Conservation (phyloP, 305 asterid species). For the Euphrasia arctica region DNA sequence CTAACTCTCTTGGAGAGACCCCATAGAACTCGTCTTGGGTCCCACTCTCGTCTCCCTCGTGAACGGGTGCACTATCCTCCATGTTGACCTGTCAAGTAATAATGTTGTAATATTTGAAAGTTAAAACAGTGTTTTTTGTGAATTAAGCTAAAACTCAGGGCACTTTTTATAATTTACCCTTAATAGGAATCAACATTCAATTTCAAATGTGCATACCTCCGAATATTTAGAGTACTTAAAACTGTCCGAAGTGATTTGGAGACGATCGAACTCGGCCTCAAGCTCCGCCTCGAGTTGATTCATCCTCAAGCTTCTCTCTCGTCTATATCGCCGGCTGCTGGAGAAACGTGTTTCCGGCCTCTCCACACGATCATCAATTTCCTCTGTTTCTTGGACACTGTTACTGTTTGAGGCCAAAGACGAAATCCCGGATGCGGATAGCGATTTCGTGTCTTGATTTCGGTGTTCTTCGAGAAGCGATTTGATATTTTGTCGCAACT, state of each 20-base stretch:
- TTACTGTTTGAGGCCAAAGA: constrained; percentile 23
- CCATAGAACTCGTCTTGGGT: constrained; percentile 30
- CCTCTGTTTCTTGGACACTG: constrained; percentile 24
- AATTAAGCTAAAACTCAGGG: not conserved
- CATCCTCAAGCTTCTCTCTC: constrained; percentile 42
- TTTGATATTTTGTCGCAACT: constrained; percentile 45
- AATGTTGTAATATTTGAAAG: not conserved
- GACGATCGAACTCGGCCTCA: constrained; percentile 51
- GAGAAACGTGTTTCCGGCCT: constrained; percentile 26
- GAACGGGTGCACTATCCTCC: constrained; percentile 43
- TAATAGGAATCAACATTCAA: not conserved
- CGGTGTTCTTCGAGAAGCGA: constrained; percentile 38
- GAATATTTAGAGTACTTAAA: constrained; percentile 23
- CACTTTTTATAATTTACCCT: not conserved
- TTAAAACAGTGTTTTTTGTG: not conserved
- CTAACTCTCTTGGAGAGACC: constrained; percentile 55
- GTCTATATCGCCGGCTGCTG: constrained; percentile 24
- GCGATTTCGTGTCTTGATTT: constrained; percentile 23
- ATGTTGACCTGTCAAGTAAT: constrained; percentile 29
- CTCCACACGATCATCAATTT: constrained; percentile 20
- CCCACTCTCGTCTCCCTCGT: constrained; percentile 25
- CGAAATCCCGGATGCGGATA: constrained; percentile 28
- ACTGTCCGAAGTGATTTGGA: constrained; percentile 41
- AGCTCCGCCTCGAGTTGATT: constrained; percentile 64
- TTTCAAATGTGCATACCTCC: constrained; percentile 40